These are phyloP conservation scores for Trichophyton rubrum DNA, from an alignment of 2,329 filamentous ascomycete species.

Conservation along the genomic window DNA sequence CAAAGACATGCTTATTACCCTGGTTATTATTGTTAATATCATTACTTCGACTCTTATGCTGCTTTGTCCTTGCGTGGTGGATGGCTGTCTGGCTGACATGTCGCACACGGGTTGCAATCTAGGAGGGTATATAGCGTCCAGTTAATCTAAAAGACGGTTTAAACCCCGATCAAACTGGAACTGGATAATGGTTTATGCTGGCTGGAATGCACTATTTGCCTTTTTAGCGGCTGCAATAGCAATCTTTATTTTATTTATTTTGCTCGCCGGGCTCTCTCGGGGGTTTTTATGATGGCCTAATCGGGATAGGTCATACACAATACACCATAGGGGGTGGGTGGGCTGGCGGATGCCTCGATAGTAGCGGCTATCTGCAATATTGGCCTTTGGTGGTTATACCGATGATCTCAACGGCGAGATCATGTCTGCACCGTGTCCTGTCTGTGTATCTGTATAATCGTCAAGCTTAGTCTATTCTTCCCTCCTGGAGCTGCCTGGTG, in stretches of 20 bases:
- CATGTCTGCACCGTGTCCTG: not conserved
- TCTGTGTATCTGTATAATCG: not conserved
- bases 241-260: not conserved
- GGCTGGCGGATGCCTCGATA: not conserved
- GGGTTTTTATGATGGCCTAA: not conserved
- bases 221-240: slow-evolving; percentile 1
- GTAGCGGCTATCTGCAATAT: not conserved
- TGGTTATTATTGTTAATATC: not conserved
- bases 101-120: not conserved
- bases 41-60: not conserved
- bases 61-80: not conserved
- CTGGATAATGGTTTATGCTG: not conserved
- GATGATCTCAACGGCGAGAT: not conserved
- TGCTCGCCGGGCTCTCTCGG: not conserved
- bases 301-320: not conserved
- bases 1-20: not conserved
- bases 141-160: not conserved
- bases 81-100: slow-evolving; percentile 3
- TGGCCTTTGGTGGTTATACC: not conserved
- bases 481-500: not conserved
- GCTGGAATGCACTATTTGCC: not conserved
- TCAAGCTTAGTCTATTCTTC: slow-evolving; percentile 1
- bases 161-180: not conserved
- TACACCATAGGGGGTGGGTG: not conserved
- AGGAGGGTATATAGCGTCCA: not conserved